Evolutionary conservation across 208 protist genomes (phyloP).

Genomic region (Borovskyia barvae): DNA sequence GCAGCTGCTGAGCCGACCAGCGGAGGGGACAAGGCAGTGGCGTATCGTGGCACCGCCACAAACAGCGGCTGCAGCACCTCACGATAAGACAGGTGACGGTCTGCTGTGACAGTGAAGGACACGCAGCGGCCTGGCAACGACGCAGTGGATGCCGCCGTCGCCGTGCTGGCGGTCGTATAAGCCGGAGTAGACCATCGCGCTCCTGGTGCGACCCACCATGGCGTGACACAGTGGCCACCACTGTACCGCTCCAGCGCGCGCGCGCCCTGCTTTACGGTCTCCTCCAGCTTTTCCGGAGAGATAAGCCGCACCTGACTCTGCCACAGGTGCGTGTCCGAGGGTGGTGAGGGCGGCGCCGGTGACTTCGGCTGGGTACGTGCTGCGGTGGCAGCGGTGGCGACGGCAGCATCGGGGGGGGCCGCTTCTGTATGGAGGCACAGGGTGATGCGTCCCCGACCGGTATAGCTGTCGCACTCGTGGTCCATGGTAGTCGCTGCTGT

Average conservation of each 20-base stretch:
- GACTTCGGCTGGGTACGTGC: background rate
- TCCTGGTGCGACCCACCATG: conserved; percentile 68
- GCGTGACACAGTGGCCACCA: conserved; percentile 45
- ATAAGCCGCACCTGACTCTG: conserved; percentile 54
- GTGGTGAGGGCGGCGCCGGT: background rate
- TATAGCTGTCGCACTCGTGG: conserved; percentile 91
- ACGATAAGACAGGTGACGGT: conserved; percentile 52
- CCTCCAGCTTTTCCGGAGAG: conserved; percentile 42
- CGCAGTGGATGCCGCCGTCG: background rate
- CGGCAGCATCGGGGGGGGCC: background rate
- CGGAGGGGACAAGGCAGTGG: background rate
- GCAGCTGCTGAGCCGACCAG: background rate
- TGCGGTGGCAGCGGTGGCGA: background rate
- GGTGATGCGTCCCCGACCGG: conserved; percentile 50
- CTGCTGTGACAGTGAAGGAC: conserved; percentile 43
- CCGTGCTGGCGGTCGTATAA: conserved; percentile 12
- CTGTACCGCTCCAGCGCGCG: conserved; percentile 31
- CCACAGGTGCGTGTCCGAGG: conserved; percentile 19
- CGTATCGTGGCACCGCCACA: conserved; percentile 19
- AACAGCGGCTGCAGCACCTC: conserved; percentile 70
- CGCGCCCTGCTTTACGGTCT: conserved; percentile 60
- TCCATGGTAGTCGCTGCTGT: conserved; percentile 60
- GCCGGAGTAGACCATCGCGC: conserved; percentile 38
- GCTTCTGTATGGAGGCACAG: conserved; percentile 75
- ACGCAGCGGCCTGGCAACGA: conserved; percentile 47